Base-by-base conservation (phyloP, 176 grass and related monocot genomes). In the Oryza rufipogon region DNA sequence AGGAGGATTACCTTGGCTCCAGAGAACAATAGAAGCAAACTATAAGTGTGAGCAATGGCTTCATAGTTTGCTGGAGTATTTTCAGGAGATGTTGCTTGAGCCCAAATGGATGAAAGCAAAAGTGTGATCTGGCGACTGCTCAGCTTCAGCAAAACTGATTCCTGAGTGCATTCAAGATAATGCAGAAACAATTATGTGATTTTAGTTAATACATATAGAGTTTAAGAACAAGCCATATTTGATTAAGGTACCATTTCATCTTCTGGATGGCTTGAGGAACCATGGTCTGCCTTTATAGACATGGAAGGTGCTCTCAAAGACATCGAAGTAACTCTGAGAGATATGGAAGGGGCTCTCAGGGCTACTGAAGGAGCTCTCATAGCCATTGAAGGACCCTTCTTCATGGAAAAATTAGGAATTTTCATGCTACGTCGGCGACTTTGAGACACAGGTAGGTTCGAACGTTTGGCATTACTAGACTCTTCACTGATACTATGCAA, bases 31-130 rank as follows among this genome's bases (percentile, higher is more conserved):
- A 99, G 76, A 77, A 89, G 86, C 81, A 99, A 86, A 78, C 96
- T 92, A 83, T 96, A 99, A 68, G 93, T 93, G 89, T 99, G 89
- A 83, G 93, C 96, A 89, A 99, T 96, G 46, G 96, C 96, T 96
- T 99, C 93, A 82, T 96, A 99, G 68, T 96, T 99, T 46, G 91
- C 84, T 76, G 93, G 96, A 91, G 80, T 83, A 81, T 96, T 99
- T 87, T 86, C 82, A 77, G 78, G 90, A 49, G 91, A 99, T 82
- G 73, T 86, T 19, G 91, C 93, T 86, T 99, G 96, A 80, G 91
- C 91, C 96, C 96, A 99, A 80, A 99, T 92, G 75, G 93, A 99
- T 73, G 96, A 92, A 38, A 99, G 71, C 77, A 99, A 74, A 89
- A 99, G 93, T 68, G 89, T 96, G 47, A 99, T 91, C 84, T 99